Base-by-base conservation (phyloP, 805 yeast species). In the Scheffersomyces ergatensis region DNA sequence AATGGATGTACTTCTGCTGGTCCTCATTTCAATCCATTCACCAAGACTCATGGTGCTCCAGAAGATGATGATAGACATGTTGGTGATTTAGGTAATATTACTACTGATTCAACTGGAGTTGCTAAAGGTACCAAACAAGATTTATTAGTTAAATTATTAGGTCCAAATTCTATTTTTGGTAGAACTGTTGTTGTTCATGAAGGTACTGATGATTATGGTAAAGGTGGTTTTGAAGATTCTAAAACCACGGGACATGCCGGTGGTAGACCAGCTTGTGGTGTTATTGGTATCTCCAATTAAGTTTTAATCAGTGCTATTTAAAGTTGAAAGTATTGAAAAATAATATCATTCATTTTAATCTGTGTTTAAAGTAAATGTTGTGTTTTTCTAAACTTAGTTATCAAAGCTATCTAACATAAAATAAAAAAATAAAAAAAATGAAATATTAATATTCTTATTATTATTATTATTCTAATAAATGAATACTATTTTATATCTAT, bases 1-100 rank as follows among this genome's bases (percentile, higher is more conserved):
- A 93, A 93, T 67, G 99, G 99, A 53, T 93, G 99, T 76, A 92
- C 96, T 46, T 87, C 96, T 52, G 97, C 97, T 40, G 97, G 97
- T 62, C 96, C 97, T 45, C 97, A 90, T 74, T 89, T 89, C 80
- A 70, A 90, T 79, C 97, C 97, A 53, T 85, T 84, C 64, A 76
- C 79, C 47, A 85, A 85, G 76, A 79, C 79, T 52, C 97, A 89
- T 66, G 97, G 97, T 74, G 89, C 90, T 42, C 96, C 96, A 69
- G 80, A 79, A 57, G 95, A 85, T 55, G 82, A 76, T 50, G 67
- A 56, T 46, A 80, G 92, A 74, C 96, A 88, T 73, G 93, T 84
- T 58, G 99, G 99, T 70, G 99, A 93, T 68, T 76, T 93, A 67
- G 99, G 99, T 68, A 93, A 93, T 80, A 73, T 93, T 65, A 63